Evolutionary conservation across 2,329 filamentous ascomycete genomes (phyloP), one percentile per base, ranked within the genome.

Genomic region (Phyllosticta citriasiana): DNA sequence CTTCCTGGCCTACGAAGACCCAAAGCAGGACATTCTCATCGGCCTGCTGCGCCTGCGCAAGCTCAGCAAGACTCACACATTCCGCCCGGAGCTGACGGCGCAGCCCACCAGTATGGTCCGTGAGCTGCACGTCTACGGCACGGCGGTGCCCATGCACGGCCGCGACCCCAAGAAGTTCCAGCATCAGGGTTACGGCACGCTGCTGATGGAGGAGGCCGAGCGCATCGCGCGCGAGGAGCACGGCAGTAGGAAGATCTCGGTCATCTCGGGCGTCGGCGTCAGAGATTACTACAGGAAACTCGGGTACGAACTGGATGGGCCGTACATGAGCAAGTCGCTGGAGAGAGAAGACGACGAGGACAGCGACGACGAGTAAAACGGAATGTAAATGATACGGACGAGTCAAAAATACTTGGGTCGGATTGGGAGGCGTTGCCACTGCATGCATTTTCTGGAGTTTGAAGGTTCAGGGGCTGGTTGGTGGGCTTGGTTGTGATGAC

Each of bases 181-280:
- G 78, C 94, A 99, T 76, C 94, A 97, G 73, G 94, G 94, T 0
- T 99, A 96, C 67, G 94, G 94, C 55, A 99, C 94, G 1, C 74
- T 99, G 64, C 72, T 99, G 66, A 99, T 99, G 95, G 93, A 97
- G 71, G 93, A 97, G 77, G 95, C 94, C 0, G 94, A 97, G 77
- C 83, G 92, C 57, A 99, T 99, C 65, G 93, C 95, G 0, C 83
- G 90, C 60, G 88, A 97, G 65, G 94, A 99, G 76, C 94, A 99
- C 71, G 89, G 91, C 5, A 97, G 92, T 68, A 82, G 82, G 63
- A 99, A 99, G 81, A 91, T 99, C 61, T 94, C 90, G 70, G 91
- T 99, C 66, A 99, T 99, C 64, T 96, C 91, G n/a, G 94, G 94
- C 30, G 92, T 99, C 7, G 94, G 94, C 12, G 95, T 97, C 19